Evolutionary conservation across 2,329 filamentous ascomycete genomes (phyloP), one percentile per base, ranked within the genome.

Genomic region (Atkinsonella texensis): DNA sequence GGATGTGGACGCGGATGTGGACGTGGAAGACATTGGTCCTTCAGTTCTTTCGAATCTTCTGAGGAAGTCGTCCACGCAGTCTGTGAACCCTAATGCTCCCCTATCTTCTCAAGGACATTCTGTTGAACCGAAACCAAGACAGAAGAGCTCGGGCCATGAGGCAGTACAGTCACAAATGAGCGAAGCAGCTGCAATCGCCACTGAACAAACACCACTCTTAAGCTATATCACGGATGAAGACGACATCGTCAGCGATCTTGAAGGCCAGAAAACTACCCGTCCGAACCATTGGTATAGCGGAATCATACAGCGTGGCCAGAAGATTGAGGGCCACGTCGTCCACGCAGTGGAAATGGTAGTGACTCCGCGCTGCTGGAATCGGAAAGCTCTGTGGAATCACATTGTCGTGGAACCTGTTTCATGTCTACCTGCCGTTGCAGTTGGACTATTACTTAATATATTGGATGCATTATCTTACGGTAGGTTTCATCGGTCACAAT

Each of bases 401-500:
- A 76, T 74, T 0, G 67, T 94, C 2, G 66, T 89, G 11, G 74
- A 81, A 40, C 88, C 89, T 1, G 70, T 80, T 17, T 81, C 80
- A 46, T 85, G 84, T 57, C 65, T 96, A 15, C 93, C 93, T 2
- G 86, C 91, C 3, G 91, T 97, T 1, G 78, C 95, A 57, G 80
- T 98, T 0, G 93, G 93, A 0, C 70, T 95, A 28, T 74, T 98
- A 1, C 78, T 98, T 17, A 98, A 98, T 59, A 85, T 98, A 45
- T 74, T 98, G 18, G 93, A 98, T 72, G 93, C 90, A 6, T 71
- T 98, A 41, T 97, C 91, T 2, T 98, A 98, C 62, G 93, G 87
- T 77, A 69, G 65, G 72, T 10, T 38, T n/a, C 23, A 44, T 20
- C 33, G 8, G n/a, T 18, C n/a, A 41, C 35, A 17, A 42, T 46